Evolutionary conservation across 108 stramenopile genomes (phyloP).

Genomic region (Chaetoceros tenuissimus): DNA sequence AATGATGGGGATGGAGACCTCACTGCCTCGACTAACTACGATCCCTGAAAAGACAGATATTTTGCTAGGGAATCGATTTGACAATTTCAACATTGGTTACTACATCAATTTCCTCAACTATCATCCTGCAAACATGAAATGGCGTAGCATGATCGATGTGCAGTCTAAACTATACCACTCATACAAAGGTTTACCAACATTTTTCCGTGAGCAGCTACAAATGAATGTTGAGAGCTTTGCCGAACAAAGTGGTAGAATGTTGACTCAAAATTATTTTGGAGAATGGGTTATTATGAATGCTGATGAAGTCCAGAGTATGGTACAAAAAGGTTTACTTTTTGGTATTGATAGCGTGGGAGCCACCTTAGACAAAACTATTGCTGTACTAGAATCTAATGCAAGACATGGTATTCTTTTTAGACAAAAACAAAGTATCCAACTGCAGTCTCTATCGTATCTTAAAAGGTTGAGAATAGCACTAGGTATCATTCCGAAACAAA

Average conservation of each 20-base stretch:
- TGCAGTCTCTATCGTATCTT: neutral
- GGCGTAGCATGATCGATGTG: neutral
- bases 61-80: conserved; percentile 32
- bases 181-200: neutral
- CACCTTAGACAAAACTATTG: conserved; percentile 12
- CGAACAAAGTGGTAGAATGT: conserved; percentile 21
- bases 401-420: neutral
- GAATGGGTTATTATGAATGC: conserved; percentile 30
- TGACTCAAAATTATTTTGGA: conserved; percentile 44
- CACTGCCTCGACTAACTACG: conserved; percentile 18
- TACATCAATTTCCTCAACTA: conserved; percentile 39
- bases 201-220: neutral
- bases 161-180: neutral
- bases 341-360: conserved; percentile 3
- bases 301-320: conserved; percentile 9
- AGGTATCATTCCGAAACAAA: too few relatives aligned
- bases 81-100: conserved; percentile 27
- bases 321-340: conserved; percentile 10
- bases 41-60: conserved; percentile 33
- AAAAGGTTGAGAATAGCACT: neutral
- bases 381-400: conserved; percentile 11
- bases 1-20: neutral
- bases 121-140: conserved; percentile 46
- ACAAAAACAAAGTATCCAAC: neutral
- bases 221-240: neutral